Evolutionary conservation across 2,329 filamentous ascomycete species (phyloP), one percentile per base, ranked within the genome.

Genomic region (Tolypocladium pustulatum): DNA sequence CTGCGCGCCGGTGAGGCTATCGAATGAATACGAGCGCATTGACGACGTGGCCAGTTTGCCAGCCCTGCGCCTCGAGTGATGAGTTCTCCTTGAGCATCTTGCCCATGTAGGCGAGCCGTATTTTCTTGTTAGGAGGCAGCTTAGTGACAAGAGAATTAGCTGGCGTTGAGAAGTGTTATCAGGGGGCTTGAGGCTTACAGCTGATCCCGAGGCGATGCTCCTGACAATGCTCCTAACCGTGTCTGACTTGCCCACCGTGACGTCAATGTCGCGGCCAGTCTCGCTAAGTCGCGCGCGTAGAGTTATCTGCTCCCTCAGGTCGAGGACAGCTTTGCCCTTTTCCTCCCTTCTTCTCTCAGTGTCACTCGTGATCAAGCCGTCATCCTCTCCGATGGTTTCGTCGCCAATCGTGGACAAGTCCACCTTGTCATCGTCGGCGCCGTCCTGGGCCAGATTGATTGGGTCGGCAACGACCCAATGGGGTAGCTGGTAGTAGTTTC

Each of bases 41-140:
- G 58, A 96, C 75, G 38, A 94, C 78, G 68, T 94, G 82, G 40
- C 85, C 88, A 61, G 82, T 79, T 65, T 85, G 82, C 89, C 90
- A 96, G 55, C 88, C 88, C 65, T 94, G 88, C 3, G 81, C 80
- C 52, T 77, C 72, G 22, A 96, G 75, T 0, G 86, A 80, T 25
- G 82, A 70, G 57, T 80, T 79, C 63, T 93, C 89, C 63, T 86
- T 85, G 53, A 96, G 80, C 56, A 92, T 83, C 69, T 86, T 90
- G 64, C 92, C 92, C 72, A 94, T 81, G 70, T 96, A 95, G 25
- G 85, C 86, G 60, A 96, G 81, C 57, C 84, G 84, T 56, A 96
- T 77, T 54, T 78, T 81, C 61, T 83, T 84, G 52, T 75, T 76
- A 9, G 76, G 69, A 2, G 80, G 71, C 37, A 92, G 75, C 87